Conservation (phyloP, 2,329 filamentous ascomycete genomes). For the Sclerotinia borealis region DNA sequence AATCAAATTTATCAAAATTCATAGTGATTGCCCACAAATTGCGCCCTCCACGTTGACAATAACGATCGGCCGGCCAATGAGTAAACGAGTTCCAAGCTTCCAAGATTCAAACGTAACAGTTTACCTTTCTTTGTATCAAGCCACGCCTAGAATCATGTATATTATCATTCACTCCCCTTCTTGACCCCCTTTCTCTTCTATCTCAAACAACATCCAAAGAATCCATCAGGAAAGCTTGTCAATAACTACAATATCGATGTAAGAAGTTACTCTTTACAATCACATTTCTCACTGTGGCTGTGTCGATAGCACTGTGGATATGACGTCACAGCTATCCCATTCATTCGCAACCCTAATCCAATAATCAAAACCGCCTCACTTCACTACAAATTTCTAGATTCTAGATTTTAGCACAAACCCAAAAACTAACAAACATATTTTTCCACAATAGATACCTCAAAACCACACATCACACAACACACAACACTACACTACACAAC, state of each 20-base stretch:
- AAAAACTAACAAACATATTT: not conserved
- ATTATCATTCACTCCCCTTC: conserved; percentile 2
- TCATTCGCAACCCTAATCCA: not conserved
- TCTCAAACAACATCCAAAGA: not conserved
- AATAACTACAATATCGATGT: not conserved
- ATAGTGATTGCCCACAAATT: not conserved
- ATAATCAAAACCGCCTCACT: not conserved
- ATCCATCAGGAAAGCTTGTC: not conserved
- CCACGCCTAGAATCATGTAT: conserved; percentile 4
- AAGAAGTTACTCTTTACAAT: not conserved
- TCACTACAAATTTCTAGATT: no score
- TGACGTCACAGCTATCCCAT: not conserved
- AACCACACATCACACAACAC: not conserved
- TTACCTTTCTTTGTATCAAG: conserved; percentile 5
- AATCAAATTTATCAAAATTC: not conserved
- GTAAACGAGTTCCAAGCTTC: conserved; percentile 6
- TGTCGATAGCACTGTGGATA: not conserved
- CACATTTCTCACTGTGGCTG: not conserved
- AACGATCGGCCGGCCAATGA: conserved; percentile 1
- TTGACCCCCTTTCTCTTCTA: not conserved
- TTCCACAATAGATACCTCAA: not conserved
- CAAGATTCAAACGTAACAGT: conserved; percentile 1
- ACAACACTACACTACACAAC: not conserved
- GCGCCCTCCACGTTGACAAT: conserved; percentile 1
- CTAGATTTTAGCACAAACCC: no score